phyloP scores from a whole-genome alignment of 2,329 filamentous ascomycete species.

The Calcarisporium arbuscula region DNA sequence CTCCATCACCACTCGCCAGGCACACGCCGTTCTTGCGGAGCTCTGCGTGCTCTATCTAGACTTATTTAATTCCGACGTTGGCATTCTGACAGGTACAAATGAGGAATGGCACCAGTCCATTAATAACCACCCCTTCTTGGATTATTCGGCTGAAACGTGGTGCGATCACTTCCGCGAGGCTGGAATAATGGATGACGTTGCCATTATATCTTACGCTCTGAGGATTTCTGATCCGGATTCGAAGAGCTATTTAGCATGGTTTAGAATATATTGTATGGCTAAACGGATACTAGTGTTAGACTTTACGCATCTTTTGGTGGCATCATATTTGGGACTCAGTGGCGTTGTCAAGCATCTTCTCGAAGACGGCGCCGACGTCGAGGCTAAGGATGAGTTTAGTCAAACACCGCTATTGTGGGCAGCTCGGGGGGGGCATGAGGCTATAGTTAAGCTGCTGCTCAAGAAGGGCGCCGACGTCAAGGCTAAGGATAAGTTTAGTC shows the following conservation, averaged over 20 bases:
- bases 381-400: too few species aligned
- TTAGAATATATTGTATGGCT: not conserved
- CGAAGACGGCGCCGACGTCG: too few species aligned
- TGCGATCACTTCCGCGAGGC: slow-evolving; percentile 13
- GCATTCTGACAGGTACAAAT: not conserved
- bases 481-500: too few species aligned
- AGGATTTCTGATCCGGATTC: not conserved
- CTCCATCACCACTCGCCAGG: slow-evolving; percentile 13
- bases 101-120: not conserved
- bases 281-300: too few species aligned
- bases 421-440: slow-evolving; percentile 1
- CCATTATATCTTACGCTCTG: not conserved
- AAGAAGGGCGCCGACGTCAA: slow-evolving; percentile 6
- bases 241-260: not conserved
- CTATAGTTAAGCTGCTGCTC: slow-evolving; percentile 6
- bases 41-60: slow-evolving; percentile 15
- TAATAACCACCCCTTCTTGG: slow-evolving; percentile 9
- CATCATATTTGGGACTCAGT: too few species aligned
- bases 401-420: slow-evolving; percentile 7
- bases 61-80: slow-evolving; percentile 7
- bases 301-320: too few species aligned
- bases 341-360: slow-evolving; percentile 1
- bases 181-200: slow-evolving; percentile 4
- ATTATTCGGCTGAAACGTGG: slow-evolving; percentile 17
- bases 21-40: slow-evolving; percentile 16